Percentiles rank a stretch among this genome's conserved stretches.
phyloP scores from a whole-genome alignment of 768 basidiomycete species.

The Holtermanniella nyarrowii region DNA sequence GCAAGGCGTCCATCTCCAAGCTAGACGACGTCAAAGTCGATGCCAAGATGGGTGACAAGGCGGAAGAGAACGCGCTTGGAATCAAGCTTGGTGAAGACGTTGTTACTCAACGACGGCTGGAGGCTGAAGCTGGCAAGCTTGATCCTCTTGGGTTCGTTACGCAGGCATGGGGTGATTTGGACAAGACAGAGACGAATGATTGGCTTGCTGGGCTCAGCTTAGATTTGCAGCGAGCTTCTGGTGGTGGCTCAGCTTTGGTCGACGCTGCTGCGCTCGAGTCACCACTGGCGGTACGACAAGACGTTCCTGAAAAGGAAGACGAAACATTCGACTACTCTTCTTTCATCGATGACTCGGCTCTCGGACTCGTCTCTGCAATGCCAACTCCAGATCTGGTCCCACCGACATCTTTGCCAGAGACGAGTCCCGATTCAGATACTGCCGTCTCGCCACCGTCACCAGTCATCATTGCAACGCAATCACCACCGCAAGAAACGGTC shows the following conservation, averaged over 20 bases:
- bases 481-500: background rate
- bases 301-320: background rate
- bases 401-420: background rate
- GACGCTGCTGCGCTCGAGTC: background rate
- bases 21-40: too few relatives aligned
- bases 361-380: background rate
- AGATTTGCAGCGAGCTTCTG: background rate
- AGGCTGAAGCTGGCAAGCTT: background rate
- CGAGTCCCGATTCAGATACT: background rate
- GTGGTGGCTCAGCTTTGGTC: too few relatives aligned
- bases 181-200: background rate
- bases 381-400: background rate
- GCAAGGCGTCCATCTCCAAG: background rate
- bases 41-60: background rate
- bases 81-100: background rate
- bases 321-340: background rate
- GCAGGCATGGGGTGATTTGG: background rate
- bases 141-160: background rate
- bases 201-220: background rate
- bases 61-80: background rate
- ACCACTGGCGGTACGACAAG: too few relatives aligned
- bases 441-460: background rate
- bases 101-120: background rate
- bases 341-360: background rate
- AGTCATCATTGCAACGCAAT: background rate